These are phyloP conservation scores for Cydonia oblonga DNA, from an alignment of 331 rosid genomes.

Conservation along the genomic window DNA sequence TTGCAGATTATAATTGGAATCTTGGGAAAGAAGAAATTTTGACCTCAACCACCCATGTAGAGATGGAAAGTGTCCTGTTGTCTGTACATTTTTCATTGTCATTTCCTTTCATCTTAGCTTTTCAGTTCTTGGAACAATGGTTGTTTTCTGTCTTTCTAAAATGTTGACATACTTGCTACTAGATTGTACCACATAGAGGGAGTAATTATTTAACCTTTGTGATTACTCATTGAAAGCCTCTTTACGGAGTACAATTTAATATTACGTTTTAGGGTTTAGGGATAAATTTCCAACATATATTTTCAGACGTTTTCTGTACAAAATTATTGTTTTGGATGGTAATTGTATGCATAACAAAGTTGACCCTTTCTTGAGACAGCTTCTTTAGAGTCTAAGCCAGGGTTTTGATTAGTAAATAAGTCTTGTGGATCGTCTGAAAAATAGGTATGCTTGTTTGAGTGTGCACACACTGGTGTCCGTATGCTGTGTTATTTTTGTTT, in stretches of 20 bases:
- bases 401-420: background rate
- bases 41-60: constrained; percentile 15
- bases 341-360: background rate
- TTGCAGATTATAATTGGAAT: constrained; percentile 12
- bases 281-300: background rate
- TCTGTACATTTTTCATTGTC: constrained; percentile 17
- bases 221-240: background rate
- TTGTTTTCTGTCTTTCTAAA: no score
- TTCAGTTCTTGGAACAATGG: background rate
- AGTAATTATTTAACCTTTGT: background rate
- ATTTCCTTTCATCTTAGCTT: background rate
- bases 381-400: background rate
- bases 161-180: background rate
- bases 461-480: background rate
- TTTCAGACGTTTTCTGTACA: background rate
- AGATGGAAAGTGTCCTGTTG: constrained; percentile 8
- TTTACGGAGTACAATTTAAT: background rate
- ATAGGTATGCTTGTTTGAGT: background rate
- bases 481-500: background rate
- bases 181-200: background rate
- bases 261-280: background rate
- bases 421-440: background rate
- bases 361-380: background rate
- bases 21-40: constrained; percentile 21
- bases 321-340: background rate